These are phyloP conservation scores for Phymatotrichopsis omnivora DNA, from an alignment of 2,329 filamentous ascomycete genomes.

Conservation along the genomic window DNA sequence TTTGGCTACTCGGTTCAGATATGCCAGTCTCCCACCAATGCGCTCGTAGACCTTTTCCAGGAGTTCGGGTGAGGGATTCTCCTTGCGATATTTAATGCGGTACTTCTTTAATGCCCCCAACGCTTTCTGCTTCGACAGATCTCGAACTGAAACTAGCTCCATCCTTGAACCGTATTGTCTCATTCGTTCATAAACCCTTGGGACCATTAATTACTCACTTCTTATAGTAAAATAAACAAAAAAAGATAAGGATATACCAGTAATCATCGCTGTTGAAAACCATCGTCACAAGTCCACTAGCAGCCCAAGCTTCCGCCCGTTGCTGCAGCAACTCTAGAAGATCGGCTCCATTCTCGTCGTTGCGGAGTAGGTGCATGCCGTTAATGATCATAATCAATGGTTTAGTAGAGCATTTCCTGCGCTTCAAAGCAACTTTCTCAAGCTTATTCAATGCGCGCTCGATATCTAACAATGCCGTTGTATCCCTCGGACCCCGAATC, in stretches of 20 bases:
- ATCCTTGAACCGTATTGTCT: constrained; percentile 89
- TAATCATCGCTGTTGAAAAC: constrained; percentile 97
- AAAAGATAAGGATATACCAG: constrained; percentile 45
- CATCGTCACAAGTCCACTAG: constrained; percentile 77
- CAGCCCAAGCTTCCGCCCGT: constrained; percentile 91
- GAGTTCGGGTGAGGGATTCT: constrained; percentile 50
- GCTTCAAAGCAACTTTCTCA: constrained; percentile 79
- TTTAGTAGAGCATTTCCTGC: constrained; percentile 48
- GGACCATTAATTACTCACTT: not conserved
- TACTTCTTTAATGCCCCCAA: constrained; percentile 68
- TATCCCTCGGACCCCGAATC: constrained; percentile 83
- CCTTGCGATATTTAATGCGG: constrained; percentile 63
- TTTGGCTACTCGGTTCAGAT: constrained; percentile 83
- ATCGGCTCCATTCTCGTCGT: constrained; percentile 87
- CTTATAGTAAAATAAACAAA: not conserved
- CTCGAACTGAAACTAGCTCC: constrained; percentile 79
- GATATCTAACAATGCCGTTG: constrained; percentile 84
- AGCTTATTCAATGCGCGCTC: constrained; percentile 96
- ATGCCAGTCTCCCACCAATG: constrained; percentile 80
- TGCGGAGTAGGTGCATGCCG: constrained; percentile 78
- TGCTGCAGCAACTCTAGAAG: constrained; percentile 91
- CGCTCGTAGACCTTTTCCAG: constrained; percentile 57
- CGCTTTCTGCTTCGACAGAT: constrained; percentile 69
- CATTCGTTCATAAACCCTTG: constrained; percentile 70
- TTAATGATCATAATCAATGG: constrained; percentile 93